Base-by-base conservation (phyloP, 768 basidiomycete species). In the Omphalotus guepiniiformis region DNA sequence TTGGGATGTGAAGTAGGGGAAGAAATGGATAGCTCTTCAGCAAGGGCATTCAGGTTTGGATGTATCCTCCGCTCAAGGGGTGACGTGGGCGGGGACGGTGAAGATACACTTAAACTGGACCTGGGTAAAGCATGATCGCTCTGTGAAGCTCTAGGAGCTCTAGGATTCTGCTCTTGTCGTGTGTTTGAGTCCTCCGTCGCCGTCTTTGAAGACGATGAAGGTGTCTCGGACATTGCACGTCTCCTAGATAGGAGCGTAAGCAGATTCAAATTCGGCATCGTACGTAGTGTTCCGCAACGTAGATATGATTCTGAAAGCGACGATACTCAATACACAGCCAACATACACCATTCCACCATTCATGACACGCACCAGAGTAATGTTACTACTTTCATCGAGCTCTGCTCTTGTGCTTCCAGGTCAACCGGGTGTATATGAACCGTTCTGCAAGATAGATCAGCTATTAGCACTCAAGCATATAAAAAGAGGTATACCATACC, bases 51-150 rank as follows among this genome's bases (percentile, higher is more conserved):
- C 15, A 47, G 46, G 11, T 47, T 19, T 29, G 46, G 46, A 30
- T 47, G 46, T 19, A 47, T 47, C 32, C 46, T 38, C 23, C 38
- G 36, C 39, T 47, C 37, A 16, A 47, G 28, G n/a, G 36, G 46
- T n/a, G 27, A 13, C 30, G 9, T 32, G 30, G 30, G n/a, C n/a
- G n/a, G n/a, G n/a, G n/a, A n/a, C n/a, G n/a, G n/a, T n/a, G n/a
- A n/a, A n/a, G n/a, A n/a, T n/a, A n/a, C n/a, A 36, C 34, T 26
- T 1, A 34, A 40, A 27, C 21, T 40, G 18, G 39, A 7, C 28
- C 39, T 26, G 22, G 39, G 6, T 35, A 23, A 11, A 8, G 21
- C 6, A 37, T 19, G 16, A n/a, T 34, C 19, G 25, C 5, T 26
- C 19, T 46, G 44, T 13, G 44, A 28, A 16, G 34, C 13, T 36